A percentile compares a stretch with the other conserved stretches of the same genome.
These are phyloP conservation scores for Colletotrichum falcatum DNA, from an alignment of 2,329 filamentous ascomycete genomes.

Conservation along the genomic window DNA sequence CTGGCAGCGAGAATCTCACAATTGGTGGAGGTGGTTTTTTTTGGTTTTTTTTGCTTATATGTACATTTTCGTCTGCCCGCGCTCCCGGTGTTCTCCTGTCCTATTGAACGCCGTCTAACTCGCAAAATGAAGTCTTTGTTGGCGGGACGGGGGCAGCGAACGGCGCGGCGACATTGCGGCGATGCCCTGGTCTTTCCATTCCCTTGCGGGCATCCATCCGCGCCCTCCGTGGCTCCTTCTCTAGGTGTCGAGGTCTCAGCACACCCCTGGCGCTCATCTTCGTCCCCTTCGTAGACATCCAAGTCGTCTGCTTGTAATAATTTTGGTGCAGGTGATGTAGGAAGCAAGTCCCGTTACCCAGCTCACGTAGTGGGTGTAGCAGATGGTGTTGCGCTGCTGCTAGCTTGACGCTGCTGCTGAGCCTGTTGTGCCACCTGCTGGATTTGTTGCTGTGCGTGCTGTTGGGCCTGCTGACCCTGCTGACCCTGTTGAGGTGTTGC, in stretches of 20 bases:
- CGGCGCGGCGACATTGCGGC: slow-evolving; percentile 34
- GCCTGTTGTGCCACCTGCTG: slow-evolving; percentile 19
- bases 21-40: too few relatives aligned
- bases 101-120: background rate
- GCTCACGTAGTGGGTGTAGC: slow-evolving; percentile 31
- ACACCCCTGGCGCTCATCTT: background rate
- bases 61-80: slow-evolving; percentile 38
- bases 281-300: background rate
- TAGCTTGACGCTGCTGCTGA: slow-evolving; percentile 50
- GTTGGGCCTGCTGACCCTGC: slow-evolving; percentile 39
- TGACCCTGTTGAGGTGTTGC: slow-evolving; percentile 10
- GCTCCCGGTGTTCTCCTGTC: slow-evolving; percentile 7
- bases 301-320: slow-evolving; percentile 1
- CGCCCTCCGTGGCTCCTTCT: slow-evolving; percentile 10
- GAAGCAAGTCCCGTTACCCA: background rate
- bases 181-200: background rate
- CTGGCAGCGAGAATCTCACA: slow-evolving; percentile 26
- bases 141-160: slow-evolving; percentile 17
- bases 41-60: slow-evolving; percentile 31
- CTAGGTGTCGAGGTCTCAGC: background rate
- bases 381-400: slow-evolving; percentile 56
- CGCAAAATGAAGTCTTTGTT: background rate
- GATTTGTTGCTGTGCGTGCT: slow-evolving; percentile 47
- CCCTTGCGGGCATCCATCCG: slow-evolving; percentile 14
- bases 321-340: background rate